Conservation (phyloP, 768 basidiomycete genomes). For the Boletus pseudopeckii region DNA sequence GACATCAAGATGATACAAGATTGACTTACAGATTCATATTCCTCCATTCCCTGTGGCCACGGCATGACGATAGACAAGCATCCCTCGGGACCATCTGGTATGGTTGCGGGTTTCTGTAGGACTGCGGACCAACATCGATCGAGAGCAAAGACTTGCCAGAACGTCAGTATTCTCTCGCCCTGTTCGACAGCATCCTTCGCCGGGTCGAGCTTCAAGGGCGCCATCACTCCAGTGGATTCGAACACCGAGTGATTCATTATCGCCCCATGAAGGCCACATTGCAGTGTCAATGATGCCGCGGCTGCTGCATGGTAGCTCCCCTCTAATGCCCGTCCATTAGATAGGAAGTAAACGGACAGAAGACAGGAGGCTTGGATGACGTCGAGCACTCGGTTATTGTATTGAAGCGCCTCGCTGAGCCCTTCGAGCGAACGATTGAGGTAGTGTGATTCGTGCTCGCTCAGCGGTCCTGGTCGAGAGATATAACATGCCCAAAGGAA, state of each 20-base stretch:
- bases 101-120: slow-evolving; percentile 61
- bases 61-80: slow-evolving; percentile 64
- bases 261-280: slow-evolving; percentile 62
- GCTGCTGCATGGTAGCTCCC: slow-evolving; percentile 75
- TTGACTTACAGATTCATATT: slow-evolving; percentile 64
- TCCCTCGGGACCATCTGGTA: slow-evolving; percentile 59
- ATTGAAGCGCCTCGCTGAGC: slow-evolving; percentile 60
- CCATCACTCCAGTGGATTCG: slow-evolving; percentile 34
- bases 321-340: slow-evolving; percentile 74
- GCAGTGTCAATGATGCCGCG: slow-evolving; percentile 68
- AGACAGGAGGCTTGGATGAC: slow-evolving; percentile 75
- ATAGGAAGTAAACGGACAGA: slow-evolving; percentile 70
- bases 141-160: slow-evolving; percentile 81
- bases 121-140: slow-evolving; percentile 81
- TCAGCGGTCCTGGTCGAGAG: slow-evolving; percentile 65
- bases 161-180: slow-evolving; percentile 69
- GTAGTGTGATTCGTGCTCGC: slow-evolving; percentile 71
- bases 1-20: slow-evolving; percentile 3
- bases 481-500: slow-evolving; percentile 83
- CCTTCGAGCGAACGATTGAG: slow-evolving; percentile 60
- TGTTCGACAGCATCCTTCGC: slow-evolving; percentile 57
- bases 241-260: slow-evolving; percentile 32
- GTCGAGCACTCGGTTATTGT: slow-evolving; percentile 56
- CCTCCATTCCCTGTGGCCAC: slow-evolving; percentile 72
- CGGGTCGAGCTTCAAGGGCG: slow-evolving; percentile 50